These are phyloP conservation scores for Fraxinus xanthoxyloides DNA, from an alignment of 305 asterid genomes.

Conservation along the genomic window DNA sequence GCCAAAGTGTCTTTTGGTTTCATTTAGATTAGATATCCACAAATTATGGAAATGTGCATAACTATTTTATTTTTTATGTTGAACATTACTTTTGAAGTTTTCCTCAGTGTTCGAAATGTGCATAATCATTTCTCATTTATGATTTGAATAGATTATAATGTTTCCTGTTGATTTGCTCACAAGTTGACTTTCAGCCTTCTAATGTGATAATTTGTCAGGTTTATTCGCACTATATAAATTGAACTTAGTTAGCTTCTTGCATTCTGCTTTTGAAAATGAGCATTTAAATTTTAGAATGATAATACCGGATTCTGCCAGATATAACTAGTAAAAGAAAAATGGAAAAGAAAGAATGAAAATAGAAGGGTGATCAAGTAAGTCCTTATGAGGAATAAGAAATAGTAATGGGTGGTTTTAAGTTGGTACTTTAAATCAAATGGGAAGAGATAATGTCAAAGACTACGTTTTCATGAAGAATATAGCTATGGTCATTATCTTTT, in stretches of 20 bases:
- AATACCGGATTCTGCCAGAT: background rate
- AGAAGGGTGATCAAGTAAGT: background rate
- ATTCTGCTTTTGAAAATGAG: background rate
- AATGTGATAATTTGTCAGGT: background rate
- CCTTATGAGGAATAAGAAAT: background rate
- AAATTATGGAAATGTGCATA: background rate
- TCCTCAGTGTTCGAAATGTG: background rate
- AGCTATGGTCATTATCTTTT: background rate
- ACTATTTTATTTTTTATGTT: background rate
- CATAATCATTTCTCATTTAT: background rate
- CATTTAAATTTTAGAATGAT: background rate
- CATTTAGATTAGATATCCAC: constrained; percentile 1
- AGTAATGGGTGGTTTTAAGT: background rate
- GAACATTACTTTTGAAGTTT: background rate
- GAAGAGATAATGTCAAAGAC: background rate
- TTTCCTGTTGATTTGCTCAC: background rate
- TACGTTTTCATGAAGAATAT: background rate
- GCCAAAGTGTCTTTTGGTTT: background rate
- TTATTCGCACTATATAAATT: background rate
- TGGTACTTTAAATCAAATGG: background rate
- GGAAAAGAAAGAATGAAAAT: background rate
- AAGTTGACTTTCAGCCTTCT: background rate
- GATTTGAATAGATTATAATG: background rate
- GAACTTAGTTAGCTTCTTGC: background rate
- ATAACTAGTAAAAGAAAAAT: background rate